Percentiles rank a stretch among this genome's conserved stretches.
Evolutionary conservation across 2,329 filamentous ascomycete species (phyloP).

Genomic region (Alternaria burnsii): DNA sequence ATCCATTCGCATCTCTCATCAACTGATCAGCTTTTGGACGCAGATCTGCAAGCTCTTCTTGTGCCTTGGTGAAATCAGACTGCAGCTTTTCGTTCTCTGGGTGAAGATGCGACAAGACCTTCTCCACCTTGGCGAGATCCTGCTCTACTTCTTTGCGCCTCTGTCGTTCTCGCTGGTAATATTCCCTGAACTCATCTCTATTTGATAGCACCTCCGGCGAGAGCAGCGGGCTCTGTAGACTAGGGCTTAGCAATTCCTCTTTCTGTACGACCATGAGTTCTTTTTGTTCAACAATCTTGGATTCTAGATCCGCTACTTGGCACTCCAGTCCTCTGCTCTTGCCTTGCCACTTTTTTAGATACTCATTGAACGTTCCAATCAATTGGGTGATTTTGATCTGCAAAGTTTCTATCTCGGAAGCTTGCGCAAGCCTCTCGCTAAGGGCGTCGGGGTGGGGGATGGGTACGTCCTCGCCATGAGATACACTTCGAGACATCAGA

Average conservation of each 20-base stretch:
- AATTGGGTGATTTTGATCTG: not conserved
- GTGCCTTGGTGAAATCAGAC: not conserved
- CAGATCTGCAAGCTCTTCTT: constrained; percentile 2
- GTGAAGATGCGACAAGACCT: not conserved
- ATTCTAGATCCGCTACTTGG: not conserved
- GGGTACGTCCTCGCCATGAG: not conserved
- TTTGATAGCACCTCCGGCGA: not conserved
- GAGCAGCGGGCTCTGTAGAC: not conserved
- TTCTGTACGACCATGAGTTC: not conserved
- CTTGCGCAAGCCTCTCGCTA: not conserved
- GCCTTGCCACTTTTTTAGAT: not conserved
- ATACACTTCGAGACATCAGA: not conserved
- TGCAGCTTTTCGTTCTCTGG: constrained; percentile 7
- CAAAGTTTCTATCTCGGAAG: not conserved
- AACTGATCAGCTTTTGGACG: not conserved
- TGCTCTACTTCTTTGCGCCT: not conserved
- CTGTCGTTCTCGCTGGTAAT: not conserved
- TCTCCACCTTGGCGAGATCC: not conserved
- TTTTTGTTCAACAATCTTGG: not conserved
- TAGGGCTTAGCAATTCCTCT: not conserved
- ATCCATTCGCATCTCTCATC: not conserved
- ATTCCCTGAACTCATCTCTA: not conserved
- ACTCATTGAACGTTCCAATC: not conserved
- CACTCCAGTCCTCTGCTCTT: not conserved
- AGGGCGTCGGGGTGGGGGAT: not conserved